Evolutionary conservation across 2,329 filamentous ascomycete genomes (phyloP), one percentile per base, ranked within the genome.

Genomic region (Cladosporium austrohemisphaericum): DNA sequence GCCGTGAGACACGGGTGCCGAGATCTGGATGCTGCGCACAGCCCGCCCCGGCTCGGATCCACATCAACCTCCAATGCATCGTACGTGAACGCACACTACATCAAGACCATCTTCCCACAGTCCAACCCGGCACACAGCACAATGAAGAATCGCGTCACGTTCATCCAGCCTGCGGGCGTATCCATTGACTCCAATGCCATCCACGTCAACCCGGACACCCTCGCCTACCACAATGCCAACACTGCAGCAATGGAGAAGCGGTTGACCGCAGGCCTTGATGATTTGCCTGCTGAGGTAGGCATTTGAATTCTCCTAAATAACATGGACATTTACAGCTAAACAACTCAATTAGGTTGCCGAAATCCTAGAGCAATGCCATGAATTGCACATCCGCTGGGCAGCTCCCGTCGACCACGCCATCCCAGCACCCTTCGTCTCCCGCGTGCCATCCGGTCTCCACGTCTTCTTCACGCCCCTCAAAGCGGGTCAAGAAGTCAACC

Each of bases 91-190:
- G n/a, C n/a, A n/a, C n/a, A n/a, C n/a, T n/a, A n/a, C n/a, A n/a
- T n/a, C n/a, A n/a, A n/a, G n/a, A n/a, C n/a, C n/a, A n/a, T n/a
- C 25, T 35, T 36, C 31, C 31, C 19, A 11, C n/a, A 26, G 31
- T n/a, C n/a, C n/a, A n/a, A n/a, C n/a, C n/a, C n/a, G n/a, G n/a
- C 16, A 8, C 28, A 49, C 36, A 55, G 32, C 31, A 47, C 33
- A 37, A 90, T 92, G 87, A 83, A 85, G 59, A 81, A 89, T 69
- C 77, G 88, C 69, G 82, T 89, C 59, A 95, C 91, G 1, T 93
- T 73, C 54, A 53, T 89, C 56, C 73, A 94, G 46, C 76, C 78
- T 18, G 73, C 78, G n/a, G 79, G 83, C 35, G 72, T 79, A 49
- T 76, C 76, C 2, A 76, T 91, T 54, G 80, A 86, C 45, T 84